phyloP scores from a whole-genome alignment of 2,329 filamentous ascomycete genomes.

The Alternaria triticimaculans region DNA sequence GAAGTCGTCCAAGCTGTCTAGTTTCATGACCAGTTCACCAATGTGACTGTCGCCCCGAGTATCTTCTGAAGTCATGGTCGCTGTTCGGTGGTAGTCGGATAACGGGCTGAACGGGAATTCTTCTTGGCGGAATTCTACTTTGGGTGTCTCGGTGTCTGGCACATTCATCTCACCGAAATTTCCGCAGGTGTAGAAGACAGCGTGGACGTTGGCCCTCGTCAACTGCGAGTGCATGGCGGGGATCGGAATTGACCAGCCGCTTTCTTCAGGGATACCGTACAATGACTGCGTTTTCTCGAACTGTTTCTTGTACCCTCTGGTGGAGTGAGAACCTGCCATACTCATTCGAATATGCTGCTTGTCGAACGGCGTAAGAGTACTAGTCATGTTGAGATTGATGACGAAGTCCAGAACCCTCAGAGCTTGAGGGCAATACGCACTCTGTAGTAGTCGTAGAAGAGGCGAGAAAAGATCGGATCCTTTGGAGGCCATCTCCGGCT shows the following conservation, averaged over 20 bases:
- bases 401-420: conserved; percentile 92
- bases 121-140: conserved; percentile 91
- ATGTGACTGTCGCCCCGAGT: conserved; percentile 74
- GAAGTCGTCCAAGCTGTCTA: conserved; percentile 63
- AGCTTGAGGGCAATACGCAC: conserved; percentile 91
- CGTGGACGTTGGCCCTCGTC: conserved; percentile 91
- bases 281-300: conserved; percentile 93
- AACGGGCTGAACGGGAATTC: conserved; percentile 82
- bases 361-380: conserved; percentile 79
- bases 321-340: conserved; percentile 87
- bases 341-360: conserved; percentile 97
- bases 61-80: conserved; percentile 93
- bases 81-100: conserved; percentile 73
- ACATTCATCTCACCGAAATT: conserved; percentile 51
- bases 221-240: conserved; percentile 87
- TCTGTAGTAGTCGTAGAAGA: conserved; percentile 85
- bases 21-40: conserved; percentile 75
- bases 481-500: conserved; percentile 85
- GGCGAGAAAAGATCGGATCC: conserved; percentile 96
- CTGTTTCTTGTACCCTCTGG: conserved; percentile 83
- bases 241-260: conserved; percentile 94
- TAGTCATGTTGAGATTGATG: conserved; percentile 92
- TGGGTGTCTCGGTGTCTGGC: conserved; percentile 74
- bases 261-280: conserved; percentile 94
- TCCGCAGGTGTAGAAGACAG: conserved; percentile 93